These are phyloP conservation scores for Verticillium klebahnii DNA, from an alignment of 2,329 filamentous ascomycete species.

Conservation along the genomic window DNA sequence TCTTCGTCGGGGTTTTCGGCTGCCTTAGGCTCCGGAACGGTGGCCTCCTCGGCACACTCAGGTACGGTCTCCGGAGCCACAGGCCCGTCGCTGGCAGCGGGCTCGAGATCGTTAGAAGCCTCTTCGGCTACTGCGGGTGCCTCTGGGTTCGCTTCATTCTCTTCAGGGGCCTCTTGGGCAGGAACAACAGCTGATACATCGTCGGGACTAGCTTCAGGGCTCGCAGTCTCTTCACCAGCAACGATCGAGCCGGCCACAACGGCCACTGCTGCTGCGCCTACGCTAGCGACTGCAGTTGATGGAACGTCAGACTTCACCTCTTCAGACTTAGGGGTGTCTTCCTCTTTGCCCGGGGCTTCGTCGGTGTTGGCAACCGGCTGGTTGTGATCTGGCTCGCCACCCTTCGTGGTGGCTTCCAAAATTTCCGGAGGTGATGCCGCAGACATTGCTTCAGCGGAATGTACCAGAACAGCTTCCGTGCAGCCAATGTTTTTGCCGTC, in stretches of 20 bases:
- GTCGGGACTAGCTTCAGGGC: not conserved
- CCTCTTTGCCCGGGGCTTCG: not conserved
- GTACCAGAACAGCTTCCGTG: not conserved
- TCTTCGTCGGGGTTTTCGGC: not conserved
- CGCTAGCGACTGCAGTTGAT: not conserved
- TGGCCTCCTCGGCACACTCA: not conserved
- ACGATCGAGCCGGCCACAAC: not conserved
- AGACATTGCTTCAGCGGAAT: not conserved
- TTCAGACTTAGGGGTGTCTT: not conserved
- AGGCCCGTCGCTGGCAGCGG: not conserved
- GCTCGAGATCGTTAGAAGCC: not conserved
- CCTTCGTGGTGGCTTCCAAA: not conserved
- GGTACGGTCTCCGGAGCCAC: not conserved
- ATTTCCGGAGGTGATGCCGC: not conserved
- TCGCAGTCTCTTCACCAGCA: not conserved
- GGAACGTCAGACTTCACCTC: not conserved
- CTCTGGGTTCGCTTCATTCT: not conserved
- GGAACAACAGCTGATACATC: not conserved
- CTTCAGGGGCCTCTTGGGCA: not conserved
- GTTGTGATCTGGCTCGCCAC: not conserved
- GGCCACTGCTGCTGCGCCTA: not conserved
- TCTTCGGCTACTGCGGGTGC: not conserved
- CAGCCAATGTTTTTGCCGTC: not conserved
- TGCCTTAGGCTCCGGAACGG: not conserved
- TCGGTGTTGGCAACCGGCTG: not conserved